Evolutionary conservation across 2,329 filamentous ascomycete species (phyloP).

Genomic region (Tolypocladium nubicola): DNA sequence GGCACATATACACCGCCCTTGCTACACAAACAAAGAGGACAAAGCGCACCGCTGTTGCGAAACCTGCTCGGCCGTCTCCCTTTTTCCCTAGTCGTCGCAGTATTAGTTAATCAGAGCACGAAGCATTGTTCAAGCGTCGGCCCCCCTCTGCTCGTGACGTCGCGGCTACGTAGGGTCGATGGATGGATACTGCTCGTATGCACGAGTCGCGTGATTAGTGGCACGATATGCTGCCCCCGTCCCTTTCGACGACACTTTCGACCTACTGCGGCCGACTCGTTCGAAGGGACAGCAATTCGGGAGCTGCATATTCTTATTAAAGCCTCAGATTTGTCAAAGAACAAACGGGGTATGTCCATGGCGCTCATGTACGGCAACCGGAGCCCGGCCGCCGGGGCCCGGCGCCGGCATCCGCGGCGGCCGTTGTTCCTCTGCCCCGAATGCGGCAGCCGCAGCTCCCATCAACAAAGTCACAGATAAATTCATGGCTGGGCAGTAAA

Average conservation of each 20-base stretch:
- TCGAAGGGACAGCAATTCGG: background rate
- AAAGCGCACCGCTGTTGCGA: conserved; percentile 22
- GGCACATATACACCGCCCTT: background rate
- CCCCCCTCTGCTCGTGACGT: background rate
- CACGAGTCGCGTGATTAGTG: background rate
- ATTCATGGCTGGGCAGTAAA: too few species aligned
- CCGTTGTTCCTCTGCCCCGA: background rate
- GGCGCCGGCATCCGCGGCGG: background rate
- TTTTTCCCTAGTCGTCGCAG: conserved; percentile 26
- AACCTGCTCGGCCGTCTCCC: conserved; percentile 19
- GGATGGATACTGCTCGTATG: background rate
- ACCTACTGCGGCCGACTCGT: too few species aligned
- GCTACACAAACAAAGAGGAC: conserved; percentile 20
- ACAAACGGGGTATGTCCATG: background rate
- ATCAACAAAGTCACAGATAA: background rate
- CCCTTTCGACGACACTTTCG: background rate
- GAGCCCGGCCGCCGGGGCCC: background rate
- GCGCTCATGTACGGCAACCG: background rate
- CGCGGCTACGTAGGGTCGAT: background rate
- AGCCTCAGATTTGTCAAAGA: background rate
- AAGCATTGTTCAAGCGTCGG: conserved; percentile 8
- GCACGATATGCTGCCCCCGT: background rate
- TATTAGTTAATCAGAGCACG: conserved; percentile 32
- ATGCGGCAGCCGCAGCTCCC: background rate
- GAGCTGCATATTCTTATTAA: background rate